Evolutionary conservation across 306 rosid species (phyloP).

Genomic region (Castanea sativa): DNA sequence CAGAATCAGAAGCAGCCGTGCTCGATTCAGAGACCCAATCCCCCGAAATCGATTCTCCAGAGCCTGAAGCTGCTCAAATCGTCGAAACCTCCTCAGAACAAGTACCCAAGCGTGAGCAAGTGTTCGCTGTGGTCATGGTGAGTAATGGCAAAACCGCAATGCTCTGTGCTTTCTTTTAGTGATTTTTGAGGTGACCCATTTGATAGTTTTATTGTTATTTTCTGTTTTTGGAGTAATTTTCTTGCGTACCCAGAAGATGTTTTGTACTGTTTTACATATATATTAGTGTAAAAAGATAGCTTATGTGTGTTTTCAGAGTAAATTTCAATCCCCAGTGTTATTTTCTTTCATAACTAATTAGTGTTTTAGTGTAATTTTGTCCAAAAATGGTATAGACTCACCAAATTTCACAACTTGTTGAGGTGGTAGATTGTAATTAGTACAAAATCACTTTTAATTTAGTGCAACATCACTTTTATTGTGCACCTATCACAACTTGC

Average conservation of each 20-base stretch:
- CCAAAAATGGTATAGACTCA: too few relatives aligned
- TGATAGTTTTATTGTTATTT: background rate
- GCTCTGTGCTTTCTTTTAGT: background rate
- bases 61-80: slow-evolving; percentile 32
- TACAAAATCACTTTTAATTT: too few relatives aligned
- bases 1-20: slow-evolving; percentile 32
- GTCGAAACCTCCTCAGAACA: slow-evolving; percentile 33
- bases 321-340: background rate
- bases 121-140: slow-evolving; percentile 93
- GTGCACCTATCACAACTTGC: too few relatives aligned
- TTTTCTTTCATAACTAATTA: background rate
- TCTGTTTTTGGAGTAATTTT: background rate
- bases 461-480: too few relatives aligned
- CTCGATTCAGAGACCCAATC: slow-evolving; percentile 14
- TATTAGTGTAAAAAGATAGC: background rate
- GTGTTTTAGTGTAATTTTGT: background rate
- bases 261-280: background rate
- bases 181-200: background rate
- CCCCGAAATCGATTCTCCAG: slow-evolving; percentile 14
- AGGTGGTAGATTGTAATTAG: too few relatives aligned
- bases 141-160: slow-evolving; percentile 1
- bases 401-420: too few relatives aligned
- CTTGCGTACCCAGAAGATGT: background rate
- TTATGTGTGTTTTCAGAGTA: background rate
- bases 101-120: slow-evolving; percentile 58